These are phyloP conservation scores for Linnemannia elongata DNA, from an alignment of 192 early-diverging fungal species.

Conservation along the genomic window DNA sequence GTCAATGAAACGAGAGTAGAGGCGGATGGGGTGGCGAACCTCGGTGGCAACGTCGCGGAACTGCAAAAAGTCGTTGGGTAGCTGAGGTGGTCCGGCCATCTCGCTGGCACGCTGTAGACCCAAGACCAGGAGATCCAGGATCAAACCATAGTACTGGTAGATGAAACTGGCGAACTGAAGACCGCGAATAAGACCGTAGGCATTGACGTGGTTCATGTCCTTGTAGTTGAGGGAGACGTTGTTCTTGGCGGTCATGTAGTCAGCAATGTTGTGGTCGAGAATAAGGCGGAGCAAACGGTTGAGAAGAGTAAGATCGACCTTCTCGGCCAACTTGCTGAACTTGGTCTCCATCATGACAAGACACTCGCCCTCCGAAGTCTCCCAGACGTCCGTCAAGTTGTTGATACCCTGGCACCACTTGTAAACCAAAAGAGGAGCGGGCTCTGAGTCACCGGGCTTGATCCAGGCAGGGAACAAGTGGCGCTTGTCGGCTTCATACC, in stretches of 20 bases:
- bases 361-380: constrained; percentile 89
- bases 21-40: constrained; percentile 94
- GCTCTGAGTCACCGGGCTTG: constrained; percentile 97
- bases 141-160: constrained; percentile 98
- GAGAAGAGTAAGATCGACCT: constrained; percentile 97
- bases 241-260: constrained; percentile 99
- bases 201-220: constrained; percentile 99
- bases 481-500: constrained; percentile 99
- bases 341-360: constrained; percentile 97
- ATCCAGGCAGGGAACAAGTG: constrained; percentile 99
- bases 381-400: constrained; percentile 97
- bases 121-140: constrained; percentile 94
- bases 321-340: constrained; percentile 94
- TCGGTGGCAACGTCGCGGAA: constrained; percentile 93
- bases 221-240: constrained; percentile 98
- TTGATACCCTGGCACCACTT: constrained; percentile 98
- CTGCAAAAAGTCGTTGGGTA: constrained; percentile 98
- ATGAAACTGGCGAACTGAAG: constrained; percentile 98
- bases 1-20: constrained; percentile 97
- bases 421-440: constrained; percentile 96
- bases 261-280: constrained; percentile 99
- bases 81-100: constrained; percentile 93
- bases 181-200: constrained; percentile 96
- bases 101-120: constrained; percentile 95
- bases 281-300: constrained; percentile 94